phyloP scores from a whole-genome alignment of 202 grass and related monocot species.

The Musa balbisiana region DNA sequence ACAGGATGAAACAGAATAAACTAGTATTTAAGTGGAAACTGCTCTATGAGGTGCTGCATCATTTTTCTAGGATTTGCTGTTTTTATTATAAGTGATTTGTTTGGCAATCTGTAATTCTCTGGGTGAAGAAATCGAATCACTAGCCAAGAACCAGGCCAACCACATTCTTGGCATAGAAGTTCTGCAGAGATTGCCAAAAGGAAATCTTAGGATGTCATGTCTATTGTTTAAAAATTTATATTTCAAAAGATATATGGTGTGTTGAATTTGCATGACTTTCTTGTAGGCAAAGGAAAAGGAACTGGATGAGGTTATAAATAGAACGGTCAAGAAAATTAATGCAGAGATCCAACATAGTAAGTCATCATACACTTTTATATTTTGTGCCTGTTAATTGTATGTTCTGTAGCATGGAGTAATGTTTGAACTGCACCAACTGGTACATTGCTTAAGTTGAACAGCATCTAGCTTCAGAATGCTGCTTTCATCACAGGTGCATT shows the following conservation, averaged over 20 bases:
- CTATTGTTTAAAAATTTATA: no score
- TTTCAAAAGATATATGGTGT: no score
- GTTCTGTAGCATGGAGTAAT: no score
- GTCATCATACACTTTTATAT: background rate
- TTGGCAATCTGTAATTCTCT: no score
- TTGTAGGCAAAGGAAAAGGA: constrained; percentile 46
- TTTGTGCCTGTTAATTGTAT: background rate
- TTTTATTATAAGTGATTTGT: background rate
- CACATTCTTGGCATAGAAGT: no score
- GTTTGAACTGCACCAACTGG: no score
- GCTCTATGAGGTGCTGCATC: constrained; percentile 42
- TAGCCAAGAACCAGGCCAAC: background rate
- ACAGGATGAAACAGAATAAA: constrained; percentile 31
- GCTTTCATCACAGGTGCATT: no score
- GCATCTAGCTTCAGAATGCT: no score
- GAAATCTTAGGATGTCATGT: no score
- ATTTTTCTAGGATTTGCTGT: constrained; percentile 9
- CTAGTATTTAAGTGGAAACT: constrained; percentile 48
- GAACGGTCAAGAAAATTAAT: constrained; percentile 46
- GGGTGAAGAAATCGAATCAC: constrained; percentile 2
- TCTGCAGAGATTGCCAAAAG: no score
- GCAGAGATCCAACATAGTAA: constrained; percentile 51
- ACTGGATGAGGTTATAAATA: constrained; percentile 38
- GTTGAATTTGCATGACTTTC: background rate
- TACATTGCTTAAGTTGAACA: no score